These are phyloP conservation scores for Chlorella vulgaris DNA, from an alignment of 139 green algal species.

Conservation along the genomic window DNA sequence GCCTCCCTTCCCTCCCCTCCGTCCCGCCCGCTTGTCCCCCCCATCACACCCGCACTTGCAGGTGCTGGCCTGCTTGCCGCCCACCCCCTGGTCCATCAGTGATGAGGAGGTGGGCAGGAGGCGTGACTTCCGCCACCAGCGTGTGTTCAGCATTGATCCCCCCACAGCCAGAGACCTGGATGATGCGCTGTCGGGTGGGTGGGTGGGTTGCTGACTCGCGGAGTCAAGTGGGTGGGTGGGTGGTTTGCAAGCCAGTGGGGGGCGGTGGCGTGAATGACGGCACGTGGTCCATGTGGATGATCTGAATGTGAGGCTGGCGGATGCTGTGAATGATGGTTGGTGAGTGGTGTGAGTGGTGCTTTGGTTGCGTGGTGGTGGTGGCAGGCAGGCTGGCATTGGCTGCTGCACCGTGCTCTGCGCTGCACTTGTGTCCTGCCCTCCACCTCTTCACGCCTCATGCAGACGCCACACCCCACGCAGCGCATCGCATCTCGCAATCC, in stretches of 20 bases:
- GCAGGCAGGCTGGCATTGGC: not conserved
- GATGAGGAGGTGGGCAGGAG: conserved; percentile 64
- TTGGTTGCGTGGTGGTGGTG: not conserved
- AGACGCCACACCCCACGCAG: too few relatives aligned
- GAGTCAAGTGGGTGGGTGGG: too few relatives aligned
- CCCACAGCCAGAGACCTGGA: conserved; percentile 84
- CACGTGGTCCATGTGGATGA: too few relatives aligned
- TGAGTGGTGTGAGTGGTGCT: not conserved
- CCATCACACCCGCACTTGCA: conserved; percentile 3
- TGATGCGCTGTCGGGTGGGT: conserved; percentile 73
- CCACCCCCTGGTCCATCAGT: conserved; percentile 75
- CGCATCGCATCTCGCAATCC: too few relatives aligned
- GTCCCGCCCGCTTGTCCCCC: not conserved
- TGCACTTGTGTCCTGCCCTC: not conserved
- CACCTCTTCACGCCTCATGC: too few relatives aligned
- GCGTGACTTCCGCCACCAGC: conserved; percentile 72
- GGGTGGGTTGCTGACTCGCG: not conserved
- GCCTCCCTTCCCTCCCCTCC: not conserved
- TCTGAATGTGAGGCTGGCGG: too few relatives aligned
- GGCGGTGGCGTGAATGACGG: too few relatives aligned
- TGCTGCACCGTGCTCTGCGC: not conserved
- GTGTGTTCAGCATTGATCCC: conserved; percentile 88
- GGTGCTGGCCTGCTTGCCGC: conserved; percentile 84
- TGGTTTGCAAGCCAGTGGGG: too few relatives aligned
- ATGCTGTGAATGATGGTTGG: too few relatives aligned